Evolutionary conservation across 441 rosid species (phyloP).

Genomic region (Populus tomentosa): DNA sequence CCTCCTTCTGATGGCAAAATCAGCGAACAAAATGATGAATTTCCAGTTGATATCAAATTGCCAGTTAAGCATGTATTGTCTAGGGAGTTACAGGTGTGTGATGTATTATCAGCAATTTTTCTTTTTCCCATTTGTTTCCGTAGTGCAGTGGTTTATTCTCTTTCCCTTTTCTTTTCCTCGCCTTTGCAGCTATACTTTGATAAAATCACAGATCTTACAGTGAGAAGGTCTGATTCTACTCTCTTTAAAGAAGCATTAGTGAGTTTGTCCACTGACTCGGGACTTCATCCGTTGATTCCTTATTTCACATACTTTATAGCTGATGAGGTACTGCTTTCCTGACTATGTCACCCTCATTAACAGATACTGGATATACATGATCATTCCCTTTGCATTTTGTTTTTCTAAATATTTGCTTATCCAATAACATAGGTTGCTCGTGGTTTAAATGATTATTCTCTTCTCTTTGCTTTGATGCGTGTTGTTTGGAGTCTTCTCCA

Average conservation of each 20-base stretch:
- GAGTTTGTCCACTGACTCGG: constrained; percentile 93
- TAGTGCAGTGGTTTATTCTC: neutral
- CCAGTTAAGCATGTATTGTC: constrained; percentile 86
- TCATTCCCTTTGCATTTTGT: constrained; percentile 7
- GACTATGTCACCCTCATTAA: neutral
- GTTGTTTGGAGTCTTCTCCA: constrained; percentile 78
- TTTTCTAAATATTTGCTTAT: constrained; percentile 6
- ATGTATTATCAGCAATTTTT: neutral
- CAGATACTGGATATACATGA: constrained; percentile 5
- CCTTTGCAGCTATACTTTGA: constrained; percentile 80
- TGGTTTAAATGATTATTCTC: constrained; percentile 68
- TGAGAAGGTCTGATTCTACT: constrained; percentile 63
- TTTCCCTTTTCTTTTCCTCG: neutral
- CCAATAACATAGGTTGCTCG: constrained; percentile 70
- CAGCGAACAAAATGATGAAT: constrained; percentile 57
- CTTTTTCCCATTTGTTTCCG: constrained; percentile 1
- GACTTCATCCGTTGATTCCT: constrained; percentile 94
- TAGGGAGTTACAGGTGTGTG: constrained; percentile 83
- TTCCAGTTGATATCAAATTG: constrained; percentile 72
- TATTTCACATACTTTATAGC: constrained; percentile 85
- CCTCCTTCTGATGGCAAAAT: constrained; percentile 59
- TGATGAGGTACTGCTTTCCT: constrained; percentile 68
- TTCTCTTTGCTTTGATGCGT: constrained; percentile 90
- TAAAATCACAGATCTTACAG: constrained; percentile 80
- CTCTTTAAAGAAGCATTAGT: constrained; percentile 84